Evolutionary conservation across 306 rosid species (phyloP).

Genomic region (Inga oerstediana): DNA sequence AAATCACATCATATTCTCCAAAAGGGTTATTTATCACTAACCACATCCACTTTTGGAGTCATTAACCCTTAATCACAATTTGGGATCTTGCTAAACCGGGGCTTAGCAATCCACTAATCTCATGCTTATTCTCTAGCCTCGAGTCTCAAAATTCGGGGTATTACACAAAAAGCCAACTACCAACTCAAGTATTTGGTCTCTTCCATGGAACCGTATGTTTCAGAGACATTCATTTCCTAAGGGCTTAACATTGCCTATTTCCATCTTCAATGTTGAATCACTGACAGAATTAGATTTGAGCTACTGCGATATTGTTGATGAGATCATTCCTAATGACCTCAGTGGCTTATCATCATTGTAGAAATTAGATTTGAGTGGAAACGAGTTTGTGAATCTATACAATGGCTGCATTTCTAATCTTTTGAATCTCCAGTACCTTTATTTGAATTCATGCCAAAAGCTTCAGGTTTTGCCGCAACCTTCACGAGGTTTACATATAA

Average conservation of each 20-base stretch:
- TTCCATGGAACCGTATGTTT: not conserved
- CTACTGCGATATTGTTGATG: not conserved
- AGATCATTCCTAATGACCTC: not conserved
- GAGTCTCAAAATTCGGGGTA: too few species aligned
- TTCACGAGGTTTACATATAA: not conserved
- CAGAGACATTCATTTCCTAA: not conserved
- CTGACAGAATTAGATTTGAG: not conserved
- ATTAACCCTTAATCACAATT: too few species aligned
- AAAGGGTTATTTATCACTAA: too few species aligned
- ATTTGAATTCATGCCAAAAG: not conserved
- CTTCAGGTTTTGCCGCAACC: not conserved
- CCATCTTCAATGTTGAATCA: not conserved
- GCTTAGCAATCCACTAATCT: too few species aligned
- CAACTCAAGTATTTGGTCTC: not conserved
- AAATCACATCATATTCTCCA: too few species aligned
- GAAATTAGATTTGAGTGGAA: not conserved
- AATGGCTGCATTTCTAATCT: slow-evolving; percentile 6
- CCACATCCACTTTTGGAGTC: too few species aligned
- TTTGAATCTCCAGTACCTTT: not conserved
- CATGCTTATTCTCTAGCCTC: too few species aligned
- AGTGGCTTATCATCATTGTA: not conserved
- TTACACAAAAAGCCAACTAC: not conserved
- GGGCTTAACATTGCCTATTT: too few species aligned
- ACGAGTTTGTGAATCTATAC: not conserved
- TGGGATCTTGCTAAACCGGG: too few species aligned